Percentiles rank a stretch among this genome's conserved stretches.
Conservation (phyloP, 257 asterid species). For the Solanum sejunctum region DNA sequence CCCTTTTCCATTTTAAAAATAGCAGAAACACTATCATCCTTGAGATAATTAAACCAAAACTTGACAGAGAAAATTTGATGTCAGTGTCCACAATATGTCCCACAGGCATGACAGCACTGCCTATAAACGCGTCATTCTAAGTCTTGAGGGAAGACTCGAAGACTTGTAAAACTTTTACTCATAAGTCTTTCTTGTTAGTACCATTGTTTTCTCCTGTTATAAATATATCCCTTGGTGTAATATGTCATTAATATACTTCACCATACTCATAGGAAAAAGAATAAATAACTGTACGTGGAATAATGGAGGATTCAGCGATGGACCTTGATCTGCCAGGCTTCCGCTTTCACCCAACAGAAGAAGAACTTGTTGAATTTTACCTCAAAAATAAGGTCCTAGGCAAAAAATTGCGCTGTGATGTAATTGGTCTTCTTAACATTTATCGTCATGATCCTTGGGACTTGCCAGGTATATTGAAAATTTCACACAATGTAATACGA, state of each 20-base stretch:
- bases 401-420: constrained; percentile 26
- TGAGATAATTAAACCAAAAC: background rate
- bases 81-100: background rate
- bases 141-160: background rate
- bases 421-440: constrained; percentile 50
- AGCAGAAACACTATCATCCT: background rate
- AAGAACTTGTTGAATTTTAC: constrained; percentile 23
- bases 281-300: background rate
- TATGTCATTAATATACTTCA: background rate
- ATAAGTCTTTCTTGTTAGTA: background rate
- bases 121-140: background rate
- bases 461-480: constrained; percentile 37
- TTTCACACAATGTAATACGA: background rate
- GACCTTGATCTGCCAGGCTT: constrained; percentile 20
- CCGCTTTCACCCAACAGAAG: constrained; percentile 29
- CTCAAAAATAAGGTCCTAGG: constrained; percentile 12
- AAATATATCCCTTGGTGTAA: background rate
- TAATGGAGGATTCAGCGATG: constrained; percentile 11
- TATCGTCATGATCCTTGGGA: constrained; percentile 55
- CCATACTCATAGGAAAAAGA: background rate
- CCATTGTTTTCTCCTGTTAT: background rate
- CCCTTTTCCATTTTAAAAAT: too few species aligned
- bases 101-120: background rate
- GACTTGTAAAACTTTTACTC: background rate
- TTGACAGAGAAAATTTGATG: background rate